Percentiles rank a stretch among this genome's conserved stretches.
Conservation (phyloP, 2,329 filamentous ascomycete genomes). For the Botrytis paeoniae region DNA sequence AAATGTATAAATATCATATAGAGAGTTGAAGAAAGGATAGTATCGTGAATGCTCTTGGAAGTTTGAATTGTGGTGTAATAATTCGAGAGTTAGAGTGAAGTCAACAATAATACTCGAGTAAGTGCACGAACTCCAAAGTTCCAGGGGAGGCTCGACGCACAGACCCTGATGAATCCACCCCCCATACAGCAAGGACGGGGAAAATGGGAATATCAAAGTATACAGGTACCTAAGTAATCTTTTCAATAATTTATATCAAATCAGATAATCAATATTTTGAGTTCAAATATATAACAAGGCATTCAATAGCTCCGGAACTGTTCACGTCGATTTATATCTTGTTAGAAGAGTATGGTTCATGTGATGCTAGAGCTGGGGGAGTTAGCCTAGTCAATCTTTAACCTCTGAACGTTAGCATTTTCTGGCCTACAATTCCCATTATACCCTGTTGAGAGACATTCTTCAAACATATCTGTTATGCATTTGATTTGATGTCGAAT, state of each 20-base stretch:
- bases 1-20: too few species aligned
- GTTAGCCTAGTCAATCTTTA: too few species aligned
- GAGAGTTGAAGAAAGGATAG: too few species aligned
- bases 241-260: background rate
- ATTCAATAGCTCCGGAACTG: background rate
- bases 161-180: too few species aligned
- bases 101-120: background rate
- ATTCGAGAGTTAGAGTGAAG: background rate
- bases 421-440: too few species aligned
- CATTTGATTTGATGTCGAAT: too few species aligned
- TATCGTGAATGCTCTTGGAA: too few species aligned
- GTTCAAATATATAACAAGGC: accelerated
- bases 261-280: accelerated
- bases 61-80: background rate
- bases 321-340: too few species aligned
- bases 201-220: background rate
- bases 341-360: too few species aligned
- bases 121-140: background rate
- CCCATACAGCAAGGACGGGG: background rate
- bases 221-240: background rate
- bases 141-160: background rate
- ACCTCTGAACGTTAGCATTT: background rate
- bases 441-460: too few species aligned
- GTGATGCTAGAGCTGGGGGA: too few species aligned
- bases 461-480: too few species aligned